phyloP scores from a whole-genome alignment of 352 stramenopile species.

The Hyaloperonospora arabidopsidis region DNA sequence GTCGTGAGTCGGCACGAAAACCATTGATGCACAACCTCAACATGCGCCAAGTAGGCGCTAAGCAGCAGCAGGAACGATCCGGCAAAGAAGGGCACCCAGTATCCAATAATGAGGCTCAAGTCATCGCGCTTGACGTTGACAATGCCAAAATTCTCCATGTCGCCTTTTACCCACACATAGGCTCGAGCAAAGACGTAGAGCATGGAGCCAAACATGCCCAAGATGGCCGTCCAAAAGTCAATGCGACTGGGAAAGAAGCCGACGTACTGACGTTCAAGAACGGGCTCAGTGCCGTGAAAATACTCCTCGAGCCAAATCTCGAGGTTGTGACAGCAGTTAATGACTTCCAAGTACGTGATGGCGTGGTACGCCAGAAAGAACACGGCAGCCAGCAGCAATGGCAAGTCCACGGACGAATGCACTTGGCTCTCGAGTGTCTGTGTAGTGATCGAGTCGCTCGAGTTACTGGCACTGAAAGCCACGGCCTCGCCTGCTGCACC shows the following conservation, averaged over 20 bases:
- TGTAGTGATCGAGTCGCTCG: slow-evolving; percentile 19
- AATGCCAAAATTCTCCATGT: slow-evolving; percentile 66
- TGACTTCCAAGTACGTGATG: slow-evolving; percentile 78
- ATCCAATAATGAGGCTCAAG: slow-evolving; percentile 56
- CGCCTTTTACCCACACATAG: slow-evolving; percentile 46
- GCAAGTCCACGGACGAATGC: slow-evolving; percentile 48
- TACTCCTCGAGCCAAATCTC: slow-evolving; percentile 84
- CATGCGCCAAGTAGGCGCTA: slow-evolving; percentile 69
- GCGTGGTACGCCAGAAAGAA: slow-evolving; percentile 53
- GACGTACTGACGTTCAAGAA: slow-evolving; percentile 57
- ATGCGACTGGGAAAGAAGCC: slow-evolving; percentile 78
- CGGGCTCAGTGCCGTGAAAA: slow-evolving; percentile 61
- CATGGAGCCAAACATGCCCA: slow-evolving; percentile 53
- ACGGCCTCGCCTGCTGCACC: slow-evolving; percentile 53
- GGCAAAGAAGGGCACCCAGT: slow-evolving; percentile 80
- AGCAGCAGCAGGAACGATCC: slow-evolving; percentile 69
- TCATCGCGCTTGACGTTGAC: slow-evolving; percentile 61
- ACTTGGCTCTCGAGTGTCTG: slow-evolving; percentile 15
- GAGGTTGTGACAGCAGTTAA: slow-evolving; percentile 85
- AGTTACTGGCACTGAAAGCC: slow-evolving; percentile 34
- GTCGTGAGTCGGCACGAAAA: slow-evolving; percentile 68
- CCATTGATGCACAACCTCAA: slow-evolving; percentile 80
- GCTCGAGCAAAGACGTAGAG: slow-evolving; percentile 54
- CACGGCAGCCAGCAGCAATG: slow-evolving; percentile 46
- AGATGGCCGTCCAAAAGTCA: slow-evolving; percentile 67